Evolutionary conservation across 257 asterid species (phyloP).

Genomic region (Voacanga thouarsii): DNA sequence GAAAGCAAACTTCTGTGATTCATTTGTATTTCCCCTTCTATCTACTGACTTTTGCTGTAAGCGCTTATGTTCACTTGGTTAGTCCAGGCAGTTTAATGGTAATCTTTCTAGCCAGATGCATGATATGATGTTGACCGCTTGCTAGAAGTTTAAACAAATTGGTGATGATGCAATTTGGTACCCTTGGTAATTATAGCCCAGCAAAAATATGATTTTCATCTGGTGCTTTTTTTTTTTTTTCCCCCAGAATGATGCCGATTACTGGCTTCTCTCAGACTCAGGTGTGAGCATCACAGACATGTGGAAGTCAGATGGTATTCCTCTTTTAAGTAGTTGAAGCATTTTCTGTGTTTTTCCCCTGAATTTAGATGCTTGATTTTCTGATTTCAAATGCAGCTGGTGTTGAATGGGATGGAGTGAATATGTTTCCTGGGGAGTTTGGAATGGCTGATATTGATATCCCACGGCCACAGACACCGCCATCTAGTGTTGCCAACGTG

Average conservation of each 20-base stretch:
- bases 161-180: neutral
- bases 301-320: conserved; percentile 87
- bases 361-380: conserved; percentile 13
- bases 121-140: neutral
- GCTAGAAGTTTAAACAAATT: conserved; percentile 6
- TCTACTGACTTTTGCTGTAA: neutral
- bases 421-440: conserved; percentile 55
- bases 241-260: conserved; percentile 90
- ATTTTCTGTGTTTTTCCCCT: neutral
- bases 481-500: conserved; percentile 34
- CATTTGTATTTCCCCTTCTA: neutral
- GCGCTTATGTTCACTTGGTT: neutral
- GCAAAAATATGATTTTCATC: neutral
- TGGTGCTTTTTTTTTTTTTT: conserved; percentile 16
- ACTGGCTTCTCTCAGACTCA: conserved; percentile 83
- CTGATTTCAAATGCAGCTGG: conserved; percentile 40
- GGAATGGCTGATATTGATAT: conserved; percentile 45
- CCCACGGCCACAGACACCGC: conserved; percentile 45
- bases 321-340: conserved; percentile 15
- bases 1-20: neutral
- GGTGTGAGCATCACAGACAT: conserved; percentile 86
- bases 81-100: neutral
- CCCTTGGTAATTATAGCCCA: neutral
- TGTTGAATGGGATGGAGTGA: conserved; percentile 59
- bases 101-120: neutral